Conservation (phyloP, 176 grass and related monocot species). For the Cocos nucifera region DNA sequence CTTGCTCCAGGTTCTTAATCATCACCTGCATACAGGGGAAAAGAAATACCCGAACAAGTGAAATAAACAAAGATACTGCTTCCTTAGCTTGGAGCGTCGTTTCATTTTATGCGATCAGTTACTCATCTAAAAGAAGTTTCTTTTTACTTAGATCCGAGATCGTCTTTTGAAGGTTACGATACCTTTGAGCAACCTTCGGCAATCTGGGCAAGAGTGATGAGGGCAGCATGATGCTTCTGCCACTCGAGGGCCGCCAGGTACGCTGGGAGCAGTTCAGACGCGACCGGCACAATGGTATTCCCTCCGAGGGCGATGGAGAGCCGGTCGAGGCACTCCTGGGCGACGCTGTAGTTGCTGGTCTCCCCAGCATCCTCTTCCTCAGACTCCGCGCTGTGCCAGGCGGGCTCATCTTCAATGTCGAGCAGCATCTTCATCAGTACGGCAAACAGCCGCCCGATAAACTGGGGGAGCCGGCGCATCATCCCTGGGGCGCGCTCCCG, state of each 20-base stretch:
- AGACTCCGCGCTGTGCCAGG: constrained; percentile 73
- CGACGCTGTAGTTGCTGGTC: constrained; percentile 83
- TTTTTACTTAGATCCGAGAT: no score
- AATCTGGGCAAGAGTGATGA: constrained; percentile 93
- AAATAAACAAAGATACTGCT: no score
- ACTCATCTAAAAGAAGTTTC: background rate
- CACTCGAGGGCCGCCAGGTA: constrained; percentile 76
- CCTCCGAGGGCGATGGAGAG: constrained; percentile 87
- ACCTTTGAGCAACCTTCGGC: constrained; percentile 99
- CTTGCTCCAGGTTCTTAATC: constrained; percentile 92
- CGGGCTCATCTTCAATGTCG: constrained; percentile 83
- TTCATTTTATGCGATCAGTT: background rate
- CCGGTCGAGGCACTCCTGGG: constrained; percentile 90
- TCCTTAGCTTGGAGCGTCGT: no score
- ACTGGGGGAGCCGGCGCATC: constrained; percentile 91
- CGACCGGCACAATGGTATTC: constrained; percentile 82
- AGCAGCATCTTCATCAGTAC: constrained; percentile 98
- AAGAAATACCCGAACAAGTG: no score
- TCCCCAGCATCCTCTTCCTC: constrained; percentile 90
- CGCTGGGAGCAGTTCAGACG: constrained; percentile 70
- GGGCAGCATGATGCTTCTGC: constrained; percentile 95
- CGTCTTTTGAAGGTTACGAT: background rate
- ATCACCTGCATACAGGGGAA: constrained; percentile 63
- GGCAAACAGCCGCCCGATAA: constrained; percentile 80
- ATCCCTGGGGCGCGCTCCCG: constrained; percentile 90